Evolutionary conservation across 805 yeast genomes (phyloP).

Genomic region (Yueomyces sinensis): DNA sequence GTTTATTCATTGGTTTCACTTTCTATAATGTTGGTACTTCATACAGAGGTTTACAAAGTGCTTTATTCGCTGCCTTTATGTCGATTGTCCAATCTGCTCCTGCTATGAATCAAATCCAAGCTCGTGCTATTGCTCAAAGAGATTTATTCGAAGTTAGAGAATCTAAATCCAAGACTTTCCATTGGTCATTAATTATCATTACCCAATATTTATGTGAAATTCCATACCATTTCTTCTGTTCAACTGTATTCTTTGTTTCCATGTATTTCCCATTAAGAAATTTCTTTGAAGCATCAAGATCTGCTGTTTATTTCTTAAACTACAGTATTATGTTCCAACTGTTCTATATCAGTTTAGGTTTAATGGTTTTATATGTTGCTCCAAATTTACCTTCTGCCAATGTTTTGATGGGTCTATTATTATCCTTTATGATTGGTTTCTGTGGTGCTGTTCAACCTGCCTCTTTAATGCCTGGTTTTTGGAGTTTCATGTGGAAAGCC

Average conservation of each 20-base stretch:
- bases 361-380: conserved; percentile 40
- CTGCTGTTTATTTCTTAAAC: conserved; percentile 35
- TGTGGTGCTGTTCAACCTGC: conserved; percentile 57
- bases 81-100: conserved; percentile 46
- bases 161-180: conserved; percentile 56
- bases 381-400: conserved; percentile 60
- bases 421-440: conserved; percentile 47
- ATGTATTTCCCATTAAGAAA: conserved; percentile 38
- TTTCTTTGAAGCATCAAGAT: conserved; percentile 27
- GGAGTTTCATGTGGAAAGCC: conserved; percentile 71
- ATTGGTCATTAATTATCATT: conserved; percentile 48
- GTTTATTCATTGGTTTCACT: conserved; percentile 60
- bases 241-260: conserved; percentile 40
- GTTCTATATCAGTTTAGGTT: conserved; percentile 36
- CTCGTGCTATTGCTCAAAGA: conserved; percentile 41
- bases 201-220: conserved; percentile 44
- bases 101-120: conserved; percentile 45
- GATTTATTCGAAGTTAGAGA: conserved; percentile 61
- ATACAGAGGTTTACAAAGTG: conserved; percentile 43
- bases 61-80: conserved; percentile 47
- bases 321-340: conserved; percentile 34
- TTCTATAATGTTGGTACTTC: conserved; percentile 45
- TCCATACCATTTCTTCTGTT: conserved; percentile 40
- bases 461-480: conserved; percentile 57
- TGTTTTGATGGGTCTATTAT: conserved; percentile 40